Evolutionary conservation across 2,329 filamentous ascomycete species (phyloP), one percentile per base, ranked within the genome.

Genomic region (Cladosporium austrohemisphaericum): DNA sequence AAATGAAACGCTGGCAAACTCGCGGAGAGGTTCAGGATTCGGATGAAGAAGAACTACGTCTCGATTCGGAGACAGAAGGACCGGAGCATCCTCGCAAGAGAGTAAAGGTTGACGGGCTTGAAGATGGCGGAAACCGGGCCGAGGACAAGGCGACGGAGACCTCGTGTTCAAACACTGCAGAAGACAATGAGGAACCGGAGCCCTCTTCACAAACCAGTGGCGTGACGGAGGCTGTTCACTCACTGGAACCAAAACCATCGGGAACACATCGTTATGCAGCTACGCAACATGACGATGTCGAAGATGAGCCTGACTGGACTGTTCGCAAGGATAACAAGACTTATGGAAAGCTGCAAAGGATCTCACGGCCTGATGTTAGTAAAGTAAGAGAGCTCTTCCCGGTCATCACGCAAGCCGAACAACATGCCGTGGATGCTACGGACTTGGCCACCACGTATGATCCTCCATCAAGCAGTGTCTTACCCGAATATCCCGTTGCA

Each of bases 1-100:
- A 62, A 70, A 76, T 76, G 74, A 73, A 67, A 64, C 64, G 65
- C 66, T 76, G 74, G 74, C 68, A 71, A 57, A 64, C 69, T 58
- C 68, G 64, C 63, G 73, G 73, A 57, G 75, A 70, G 64, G 74
- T 76, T 55, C 68, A 66, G 64, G 74, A 76, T 62, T 76, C 74
- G 52, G 74, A 76, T 66, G 74, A 75, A 50, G 73, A 76, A 43
- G 72, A 73, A n/a, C 41, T 60, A 41, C 53, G 55, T 45, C 43
- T 55, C 22, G 51, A 52, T 5, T 32, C 23, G 11, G 32, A 51
- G 16, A 52, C 29, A 49, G 19, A 36, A 51, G 50, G 22, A 26
- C 57, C 20, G 11, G 23, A 20, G 29, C 32, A 47, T 25, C 32
- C 20, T 58, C 57, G 55, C 51, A 57, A 60, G 40, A 57, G 56